These are phyloP conservation scores for peach (Prunus persica) DNA, from an alignment of 306 rosid species.

Conservation along the genomic window DNA sequence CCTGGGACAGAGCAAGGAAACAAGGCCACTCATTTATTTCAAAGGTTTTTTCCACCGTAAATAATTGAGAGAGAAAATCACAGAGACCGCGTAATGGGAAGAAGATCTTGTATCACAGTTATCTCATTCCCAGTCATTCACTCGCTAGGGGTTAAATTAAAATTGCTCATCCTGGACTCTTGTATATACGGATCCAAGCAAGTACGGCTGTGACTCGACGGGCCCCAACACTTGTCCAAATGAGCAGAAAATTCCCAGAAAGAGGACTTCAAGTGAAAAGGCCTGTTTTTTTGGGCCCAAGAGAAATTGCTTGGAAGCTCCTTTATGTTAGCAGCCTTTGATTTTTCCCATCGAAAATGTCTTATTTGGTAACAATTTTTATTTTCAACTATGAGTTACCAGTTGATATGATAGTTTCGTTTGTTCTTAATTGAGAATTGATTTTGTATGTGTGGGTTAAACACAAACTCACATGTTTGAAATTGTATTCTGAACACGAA, in stretches of 20 bases:
- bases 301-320: conserved; percentile 27
- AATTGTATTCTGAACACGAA: no score
- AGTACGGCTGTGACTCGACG: background rate
- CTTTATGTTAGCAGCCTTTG: background rate
- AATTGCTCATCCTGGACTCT: background rate
- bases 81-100: background rate
- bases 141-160: background rate
- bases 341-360: no score
- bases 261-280: background rate
- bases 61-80: conserved; percentile 11
- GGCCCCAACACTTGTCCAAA: background rate
- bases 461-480: no score
- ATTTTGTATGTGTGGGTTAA: no score
- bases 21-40: conserved; percentile 29
- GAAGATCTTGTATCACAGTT: background rate
- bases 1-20: background rate
- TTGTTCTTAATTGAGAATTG: no score
- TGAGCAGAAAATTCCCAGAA: conserved; percentile 18
- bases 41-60: background rate
- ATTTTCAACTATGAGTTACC: background rate
- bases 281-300: background rate
- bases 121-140: background rate
- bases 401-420: no score
- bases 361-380: background rate
- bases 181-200: no score